Percentiles rank a stretch among this genome's conserved stretches.
These are phyloP conservation scores for Thalia dealbata DNA, from an alignment of 176 grass and related monocot species.

Conservation along the genomic window DNA sequence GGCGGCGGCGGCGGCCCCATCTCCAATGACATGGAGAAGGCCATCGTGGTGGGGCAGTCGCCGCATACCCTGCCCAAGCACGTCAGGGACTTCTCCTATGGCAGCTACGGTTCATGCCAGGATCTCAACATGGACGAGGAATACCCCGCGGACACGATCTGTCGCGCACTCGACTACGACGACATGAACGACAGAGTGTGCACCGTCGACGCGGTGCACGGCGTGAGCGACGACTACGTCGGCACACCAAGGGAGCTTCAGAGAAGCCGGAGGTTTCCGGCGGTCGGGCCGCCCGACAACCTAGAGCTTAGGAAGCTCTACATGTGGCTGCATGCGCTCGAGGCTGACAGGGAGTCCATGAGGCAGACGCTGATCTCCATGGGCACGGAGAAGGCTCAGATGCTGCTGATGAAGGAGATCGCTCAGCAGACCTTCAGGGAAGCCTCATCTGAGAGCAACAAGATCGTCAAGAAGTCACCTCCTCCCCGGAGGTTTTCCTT, in stretches of 20 bases:
- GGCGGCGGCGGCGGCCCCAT: no score
- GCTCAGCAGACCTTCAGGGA: slow-evolving; percentile 29
- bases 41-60: slow-evolving; percentile 20
- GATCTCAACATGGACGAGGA: slow-evolving; percentile 20
- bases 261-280: slow-evolving; percentile 9
- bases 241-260: slow-evolving; percentile 25
- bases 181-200: slow-evolving; percentile 27
- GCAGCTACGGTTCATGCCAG: slow-evolving; percentile 15
- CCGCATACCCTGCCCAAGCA: not conserved
- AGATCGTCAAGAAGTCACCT: slow-evolving; percentile 10
- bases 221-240: slow-evolving; percentile 24
- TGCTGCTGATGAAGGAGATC: slow-evolving; percentile 31
- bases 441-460: not conserved
- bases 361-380: slow-evolving; percentile 23
- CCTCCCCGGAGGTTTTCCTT: slow-evolving; percentile 22
- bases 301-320: slow-evolving; percentile 21
- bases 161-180: not conserved
- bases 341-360: slow-evolving; percentile 37
- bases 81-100: slow-evolving; percentile 14
- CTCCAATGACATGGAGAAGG: slow-evolving; percentile 22
- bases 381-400: slow-evolving; percentile 28
- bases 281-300: not conserved
- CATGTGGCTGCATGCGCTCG: slow-evolving; percentile 25
- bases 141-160: slow-evolving; percentile 12
- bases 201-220: slow-evolving; percentile 29